Conservation (phyloP, 2,329 filamentous ascomycete genomes). For the Zymoseptoria crescenta region DNA sequence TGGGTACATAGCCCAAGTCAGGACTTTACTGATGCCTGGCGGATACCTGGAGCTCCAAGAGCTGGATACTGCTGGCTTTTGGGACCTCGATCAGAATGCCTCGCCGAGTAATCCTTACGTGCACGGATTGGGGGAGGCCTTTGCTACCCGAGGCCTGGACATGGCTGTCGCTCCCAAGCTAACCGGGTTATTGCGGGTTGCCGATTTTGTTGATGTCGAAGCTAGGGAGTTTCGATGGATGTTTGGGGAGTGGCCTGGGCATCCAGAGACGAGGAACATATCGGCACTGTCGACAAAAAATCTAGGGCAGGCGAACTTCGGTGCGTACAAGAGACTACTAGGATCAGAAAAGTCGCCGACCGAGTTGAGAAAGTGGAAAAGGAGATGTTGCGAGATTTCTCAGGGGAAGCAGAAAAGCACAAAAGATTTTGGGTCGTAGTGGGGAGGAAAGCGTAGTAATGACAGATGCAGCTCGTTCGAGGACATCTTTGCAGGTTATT, state of each 20-base stretch:
- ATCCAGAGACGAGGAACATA: no score
- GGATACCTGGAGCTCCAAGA: slow-evolving; percentile 20
- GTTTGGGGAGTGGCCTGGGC: slow-evolving; percentile 1
- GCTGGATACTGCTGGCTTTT: slow-evolving; percentile 5
- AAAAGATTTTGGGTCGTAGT: no score
- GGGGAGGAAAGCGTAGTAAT: no score
- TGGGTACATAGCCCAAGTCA: slow-evolving; percentile 8
- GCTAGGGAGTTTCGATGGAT: slow-evolving; percentile 14
- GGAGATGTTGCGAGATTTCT: no score
- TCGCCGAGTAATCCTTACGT: background rate
- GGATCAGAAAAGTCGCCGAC: no score
- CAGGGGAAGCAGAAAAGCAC: no score
- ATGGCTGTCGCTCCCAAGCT: background rate
- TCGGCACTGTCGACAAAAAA: no score
- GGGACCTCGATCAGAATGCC: background rate
- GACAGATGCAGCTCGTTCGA: no score
- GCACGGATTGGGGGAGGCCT: background rate
- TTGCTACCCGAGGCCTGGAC: background rate
- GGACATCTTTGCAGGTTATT: no score
- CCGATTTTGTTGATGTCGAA: slow-evolving; percentile 9
- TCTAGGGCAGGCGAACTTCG: no score
- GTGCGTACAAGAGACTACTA: no score
- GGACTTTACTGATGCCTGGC: slow-evolving; percentile 13
- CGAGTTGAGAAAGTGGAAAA: no score
- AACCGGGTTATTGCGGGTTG: background rate